Conservation (phyloP, 2,329 filamentous ascomycete species). For the Amauroascus verrucosus region DNA sequence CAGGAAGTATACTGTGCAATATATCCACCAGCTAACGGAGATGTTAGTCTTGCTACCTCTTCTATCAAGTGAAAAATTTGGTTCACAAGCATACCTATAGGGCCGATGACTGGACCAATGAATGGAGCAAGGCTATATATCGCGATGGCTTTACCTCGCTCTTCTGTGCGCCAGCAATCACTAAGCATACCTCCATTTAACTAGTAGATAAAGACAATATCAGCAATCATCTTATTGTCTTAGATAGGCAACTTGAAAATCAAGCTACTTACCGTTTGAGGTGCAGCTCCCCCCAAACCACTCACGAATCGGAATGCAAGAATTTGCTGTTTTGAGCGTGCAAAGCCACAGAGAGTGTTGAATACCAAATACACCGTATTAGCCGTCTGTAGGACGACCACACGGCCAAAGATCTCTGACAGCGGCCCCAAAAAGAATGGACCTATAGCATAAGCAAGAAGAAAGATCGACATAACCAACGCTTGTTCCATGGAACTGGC, state of each 20-base stretch:
- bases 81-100: slow-evolving; percentile 36
- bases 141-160: slow-evolving; percentile 53
- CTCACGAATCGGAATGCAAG: slow-evolving; percentile 50
- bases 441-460: slow-evolving; percentile 46
- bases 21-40: slow-evolving; percentile 46
- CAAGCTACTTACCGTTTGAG: slow-evolving; percentile 36
- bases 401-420: slow-evolving; percentile 48
- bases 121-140: slow-evolving; percentile 55
- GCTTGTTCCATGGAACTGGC: slow-evolving; percentile 35
- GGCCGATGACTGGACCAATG: slow-evolving; percentile 55
- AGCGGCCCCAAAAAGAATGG: slow-evolving; percentile 45
- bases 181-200: slow-evolving; percentile 43
- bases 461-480: slow-evolving; percentile 46
- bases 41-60: not conserved
- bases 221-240: not conserved
- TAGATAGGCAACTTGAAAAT: not conserved
- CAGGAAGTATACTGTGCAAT: slow-evolving; percentile 54
- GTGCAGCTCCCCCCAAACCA: slow-evolving; percentile 49
- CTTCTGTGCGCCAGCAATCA: slow-evolving; percentile 51
- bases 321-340: slow-evolving; percentile 44
- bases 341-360: slow-evolving; percentile 51
- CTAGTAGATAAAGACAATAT: slow-evolving; percentile 19
- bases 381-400: slow-evolving; percentile 44
- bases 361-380: slow-evolving; percentile 49
- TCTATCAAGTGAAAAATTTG: not conserved